A percentile compares a stretch with the other conserved stretches of the same genome.
Conservation (phyloP, 768 basidiomycete species). For the Kondoa subrosea region DNA sequence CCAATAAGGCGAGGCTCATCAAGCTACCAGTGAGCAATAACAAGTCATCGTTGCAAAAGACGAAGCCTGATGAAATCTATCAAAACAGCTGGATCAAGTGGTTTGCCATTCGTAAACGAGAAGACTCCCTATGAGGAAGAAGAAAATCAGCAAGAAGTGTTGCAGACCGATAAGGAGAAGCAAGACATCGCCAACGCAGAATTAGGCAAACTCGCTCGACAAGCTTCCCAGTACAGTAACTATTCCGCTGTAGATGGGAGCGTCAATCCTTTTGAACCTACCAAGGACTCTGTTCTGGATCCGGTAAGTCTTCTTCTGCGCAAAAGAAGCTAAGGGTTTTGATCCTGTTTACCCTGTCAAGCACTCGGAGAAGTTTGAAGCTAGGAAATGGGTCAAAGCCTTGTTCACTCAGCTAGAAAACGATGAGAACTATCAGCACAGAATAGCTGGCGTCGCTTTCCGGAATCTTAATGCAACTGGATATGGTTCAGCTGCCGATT, state of each 20-base stretch:
- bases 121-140: neutral
- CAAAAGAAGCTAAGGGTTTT: neutral
- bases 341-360: neutral
- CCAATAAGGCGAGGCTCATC: neutral
- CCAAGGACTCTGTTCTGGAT: neutral
- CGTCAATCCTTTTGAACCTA: neutral
- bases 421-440: constrained; percentile 25
- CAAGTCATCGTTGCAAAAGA: neutral
- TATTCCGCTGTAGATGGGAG: neutral
- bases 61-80: neutral
- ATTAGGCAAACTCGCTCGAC: neutral
- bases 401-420: neutral
- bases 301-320: neutral
- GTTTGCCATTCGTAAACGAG: neutral
- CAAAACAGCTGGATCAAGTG: neutral
- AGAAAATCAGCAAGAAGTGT: neutral
- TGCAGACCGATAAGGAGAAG: neutral
- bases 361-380: neutral
- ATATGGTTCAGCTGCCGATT: constrained; percentile 32
- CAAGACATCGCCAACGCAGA: neutral
- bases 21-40: neutral
- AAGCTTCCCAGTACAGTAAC: neutral
- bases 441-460: constrained; percentile 35
- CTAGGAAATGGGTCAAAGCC: constrained; percentile 1
- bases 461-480: constrained; percentile 33